phyloP scores from a whole-genome alignment of 306 rosid species.

The Lablab purpureus region DNA sequence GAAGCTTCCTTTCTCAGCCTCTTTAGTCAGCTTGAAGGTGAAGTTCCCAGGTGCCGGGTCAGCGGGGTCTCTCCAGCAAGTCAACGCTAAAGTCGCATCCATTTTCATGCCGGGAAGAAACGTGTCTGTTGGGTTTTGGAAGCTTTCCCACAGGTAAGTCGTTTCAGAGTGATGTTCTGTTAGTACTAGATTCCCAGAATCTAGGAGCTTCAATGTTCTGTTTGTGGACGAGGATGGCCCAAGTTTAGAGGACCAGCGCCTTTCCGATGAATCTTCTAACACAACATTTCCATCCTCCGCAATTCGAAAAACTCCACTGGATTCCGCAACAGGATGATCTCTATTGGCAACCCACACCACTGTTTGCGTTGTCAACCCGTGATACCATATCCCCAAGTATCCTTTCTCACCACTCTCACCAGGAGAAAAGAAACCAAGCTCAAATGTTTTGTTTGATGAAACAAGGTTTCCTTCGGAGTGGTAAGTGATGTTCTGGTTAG shows the following conservation, averaged over 20 bases:
- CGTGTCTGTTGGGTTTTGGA: slow-evolving; percentile 56
- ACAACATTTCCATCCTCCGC: slow-evolving; percentile 45
- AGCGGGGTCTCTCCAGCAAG: slow-evolving; percentile 36
- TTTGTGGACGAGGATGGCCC: neutral
- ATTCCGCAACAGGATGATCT: neutral
- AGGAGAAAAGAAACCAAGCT: slow-evolving; percentile 53
- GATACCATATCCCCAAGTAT: slow-evolving; percentile 59
- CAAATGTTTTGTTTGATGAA: slow-evolving; percentile 44
- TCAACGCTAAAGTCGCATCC: slow-evolving; percentile 31
- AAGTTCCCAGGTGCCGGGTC: slow-evolving; percentile 34
- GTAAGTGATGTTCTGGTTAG: neutral
- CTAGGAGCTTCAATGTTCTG: slow-evolving; percentile 42
- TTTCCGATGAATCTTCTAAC: neutral
- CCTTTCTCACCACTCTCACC: neutral
- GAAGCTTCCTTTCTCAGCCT: neutral
- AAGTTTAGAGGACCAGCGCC: slow-evolving; percentile 25
- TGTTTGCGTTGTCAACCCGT: neutral
- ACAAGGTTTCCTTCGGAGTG: neutral
- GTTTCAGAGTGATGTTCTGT: neutral
- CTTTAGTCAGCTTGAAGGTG: slow-evolving; percentile 17
- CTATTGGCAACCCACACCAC: slow-evolving; percentile 68
- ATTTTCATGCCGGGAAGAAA: slow-evolving; percentile 62
- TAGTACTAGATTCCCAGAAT: slow-evolving; percentile 58
- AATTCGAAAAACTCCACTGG: slow-evolving; percentile 39
- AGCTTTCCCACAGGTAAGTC: slow-evolving; percentile 57